Evolutionary conservation across 768 basidiomycete species (phyloP), one percentile per base, ranked within the genome.

Genomic region (Hemileccinum rubropunctum): DNA sequence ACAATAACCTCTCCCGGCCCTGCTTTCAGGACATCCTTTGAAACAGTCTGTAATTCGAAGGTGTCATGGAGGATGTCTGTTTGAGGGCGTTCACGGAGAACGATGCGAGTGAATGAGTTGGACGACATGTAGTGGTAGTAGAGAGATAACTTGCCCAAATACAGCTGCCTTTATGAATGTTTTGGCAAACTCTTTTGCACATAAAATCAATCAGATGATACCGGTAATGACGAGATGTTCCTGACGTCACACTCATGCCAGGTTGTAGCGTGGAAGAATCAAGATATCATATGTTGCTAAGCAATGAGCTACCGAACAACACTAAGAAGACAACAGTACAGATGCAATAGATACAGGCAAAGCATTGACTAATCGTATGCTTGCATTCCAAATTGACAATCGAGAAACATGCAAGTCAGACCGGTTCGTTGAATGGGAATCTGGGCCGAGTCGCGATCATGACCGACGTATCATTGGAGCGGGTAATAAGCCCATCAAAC

Each of bases 31-130:
- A 63, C 68, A 56, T 76, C 71, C 54, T 79, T 76, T 2, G 80
- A 73, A 14, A 76, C 63, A 3, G 71, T 64, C 67, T 87, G 83
- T 0, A 71, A 75, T 38, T 80, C 76, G 73, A 95, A 95, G 0
- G 91, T 95, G 42, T 77, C 77, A 3, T 84, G 78, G 47, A 82
- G 78, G 62, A 94, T 84, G 50, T 84, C 80, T 37, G 70, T 76
- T 17, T 69, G 66, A 0, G 94, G 93, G 21, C 93, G 80, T 56
- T 86, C 80, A 51, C 83, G 80, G 50, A 97, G 83, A 33, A 90
- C 82, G 64, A 94, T 78, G 30, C 76, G 79, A 48, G 80, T 86
- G 71, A 81, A 88, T 34, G 66, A 61, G 43, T 41, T 50, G 33
- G 60, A 59, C 21, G 48, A 45, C 65, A 67, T 62, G 53, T 37